phyloP scores from a whole-genome alignment of 2,329 filamentous ascomycete genomes.

The Ophiostoma quercus region DNA sequence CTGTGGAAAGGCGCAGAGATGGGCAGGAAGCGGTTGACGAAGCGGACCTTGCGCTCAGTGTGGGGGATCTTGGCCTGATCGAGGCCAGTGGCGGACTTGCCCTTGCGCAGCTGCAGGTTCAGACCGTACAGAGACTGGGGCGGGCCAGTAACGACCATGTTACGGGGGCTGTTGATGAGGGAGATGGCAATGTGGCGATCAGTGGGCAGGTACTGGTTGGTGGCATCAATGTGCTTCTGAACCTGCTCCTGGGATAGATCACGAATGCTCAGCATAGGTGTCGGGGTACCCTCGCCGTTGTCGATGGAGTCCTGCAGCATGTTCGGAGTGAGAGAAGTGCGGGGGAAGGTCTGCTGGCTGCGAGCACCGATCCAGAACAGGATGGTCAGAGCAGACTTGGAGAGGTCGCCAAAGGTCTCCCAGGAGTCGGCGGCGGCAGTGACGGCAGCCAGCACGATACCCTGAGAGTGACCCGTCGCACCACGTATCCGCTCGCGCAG shows the following conservation, averaged over 20 bases:
- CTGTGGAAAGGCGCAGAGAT: conserved; percentile 99
- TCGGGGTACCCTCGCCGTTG: conserved; percentile 89
- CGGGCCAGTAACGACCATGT: conserved; percentile 93
- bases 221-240: conserved; percentile 93
- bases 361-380: conserved; percentile 98
- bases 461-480: conserved; percentile 93
- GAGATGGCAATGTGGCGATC: conserved; percentile 94
- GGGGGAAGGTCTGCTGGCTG: conserved; percentile 94
- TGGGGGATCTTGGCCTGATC: conserved; percentile 93
- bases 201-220: conserved; percentile 89
- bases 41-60: conserved; percentile 93
- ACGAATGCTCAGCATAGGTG: conserved; percentile 95
- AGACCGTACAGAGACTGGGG: conserved; percentile 95
- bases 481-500: conserved; percentile 79
- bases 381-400: conserved; percentile 77
- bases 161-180: conserved; percentile 91
- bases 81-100: conserved; percentile 94
- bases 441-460: conserved; percentile 86
- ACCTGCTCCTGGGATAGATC: conserved; percentile 84
- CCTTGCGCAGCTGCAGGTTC: conserved; percentile 89
- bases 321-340: conserved; percentile 84
- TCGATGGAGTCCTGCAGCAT: conserved; percentile 90
- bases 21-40: conserved; percentile 92
- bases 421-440: conserved; percentile 87
- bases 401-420: conserved; percentile 81